Conservation (phyloP, 805 yeast genomes). For the Saturnispora dispora region DNA sequence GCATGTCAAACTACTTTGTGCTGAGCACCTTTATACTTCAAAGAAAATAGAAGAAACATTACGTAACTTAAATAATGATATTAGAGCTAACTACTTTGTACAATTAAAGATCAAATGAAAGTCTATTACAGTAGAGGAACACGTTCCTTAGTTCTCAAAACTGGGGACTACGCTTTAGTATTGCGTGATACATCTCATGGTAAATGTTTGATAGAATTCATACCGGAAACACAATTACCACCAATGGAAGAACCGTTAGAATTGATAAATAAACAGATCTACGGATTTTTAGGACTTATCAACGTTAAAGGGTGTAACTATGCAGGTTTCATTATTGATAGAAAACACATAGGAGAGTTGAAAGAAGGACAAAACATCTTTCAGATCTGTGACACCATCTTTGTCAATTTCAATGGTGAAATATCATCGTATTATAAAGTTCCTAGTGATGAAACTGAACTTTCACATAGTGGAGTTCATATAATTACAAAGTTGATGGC, state of each 20-base stretch:
- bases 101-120: conserved; percentile 4
- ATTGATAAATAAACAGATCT: conserved; percentile 14
- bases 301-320: conserved; percentile 45
- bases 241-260: conserved; percentile 19
- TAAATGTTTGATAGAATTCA: conserved; percentile 45
- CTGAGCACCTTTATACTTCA: background rate
- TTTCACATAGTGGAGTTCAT: conserved; percentile 9
- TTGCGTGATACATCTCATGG: conserved; percentile 15
- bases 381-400: conserved; percentile 51
- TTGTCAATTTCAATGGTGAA: conserved; percentile 53
- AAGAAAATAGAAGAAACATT: background rate
- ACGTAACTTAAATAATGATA: background rate
- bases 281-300: conserved; percentile 57
- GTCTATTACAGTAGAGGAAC: conserved; percentile 7
- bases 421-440: conserved; percentile 12
- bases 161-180: conserved; percentile 7
- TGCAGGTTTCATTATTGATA: conserved; percentile 49
- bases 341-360: conserved; percentile 46
- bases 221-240: conserved; percentile 26
- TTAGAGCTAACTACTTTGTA: background rate
- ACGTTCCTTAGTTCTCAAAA: conserved; percentile 7
- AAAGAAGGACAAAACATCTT: conserved; percentile 44
- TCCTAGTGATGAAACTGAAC: background rate
- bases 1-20: background rate
- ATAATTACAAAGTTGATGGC: conserved; percentile 34